A percentile compares a stretch with the other conserved stretches of the same genome.
phyloP scores from a whole-genome alignment of 306 rosid genomes.

The Corylus heterophylla region DNA sequence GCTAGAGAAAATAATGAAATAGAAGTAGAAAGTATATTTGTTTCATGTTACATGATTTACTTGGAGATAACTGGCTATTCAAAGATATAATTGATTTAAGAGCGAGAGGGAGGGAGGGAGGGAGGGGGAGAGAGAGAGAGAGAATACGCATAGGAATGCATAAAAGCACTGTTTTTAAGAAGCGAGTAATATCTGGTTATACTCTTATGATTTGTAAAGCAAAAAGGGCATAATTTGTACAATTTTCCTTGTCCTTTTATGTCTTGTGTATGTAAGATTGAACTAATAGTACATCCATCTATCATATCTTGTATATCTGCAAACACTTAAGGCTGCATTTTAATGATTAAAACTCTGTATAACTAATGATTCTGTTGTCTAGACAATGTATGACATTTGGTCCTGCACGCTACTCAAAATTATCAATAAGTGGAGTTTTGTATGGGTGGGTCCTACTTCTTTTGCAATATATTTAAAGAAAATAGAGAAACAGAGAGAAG shows the following conservation, averaged over 20 bases:
- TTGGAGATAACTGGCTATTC: no score
- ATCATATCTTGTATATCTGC: neutral
- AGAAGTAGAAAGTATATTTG: no score
- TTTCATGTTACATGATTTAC: neutral
- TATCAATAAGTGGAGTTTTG: no score
- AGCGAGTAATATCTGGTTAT: neutral
- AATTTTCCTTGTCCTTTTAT: neutral
- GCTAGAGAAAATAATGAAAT: no score
- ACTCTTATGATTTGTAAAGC: neutral
- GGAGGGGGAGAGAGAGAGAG: neutral
- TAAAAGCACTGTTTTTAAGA: neutral
- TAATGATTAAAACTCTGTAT: neutral
- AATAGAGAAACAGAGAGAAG: no score
- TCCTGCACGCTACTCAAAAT: no score
- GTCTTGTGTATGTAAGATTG: neutral
- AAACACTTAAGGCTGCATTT: neutral
- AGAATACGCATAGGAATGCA: neutral
- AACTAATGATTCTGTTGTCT: neutral
- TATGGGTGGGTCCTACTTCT: no score
- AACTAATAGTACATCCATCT: neutral
- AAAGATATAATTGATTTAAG: no score
- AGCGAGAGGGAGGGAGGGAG: no score
- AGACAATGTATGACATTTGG: neutral
- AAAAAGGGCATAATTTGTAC: neutral
- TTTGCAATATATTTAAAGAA: no score